These are phyloP conservation scores for Nidula microcarpa DNA, from an alignment of 768 basidiomycete species.

Conservation along the genomic window DNA sequence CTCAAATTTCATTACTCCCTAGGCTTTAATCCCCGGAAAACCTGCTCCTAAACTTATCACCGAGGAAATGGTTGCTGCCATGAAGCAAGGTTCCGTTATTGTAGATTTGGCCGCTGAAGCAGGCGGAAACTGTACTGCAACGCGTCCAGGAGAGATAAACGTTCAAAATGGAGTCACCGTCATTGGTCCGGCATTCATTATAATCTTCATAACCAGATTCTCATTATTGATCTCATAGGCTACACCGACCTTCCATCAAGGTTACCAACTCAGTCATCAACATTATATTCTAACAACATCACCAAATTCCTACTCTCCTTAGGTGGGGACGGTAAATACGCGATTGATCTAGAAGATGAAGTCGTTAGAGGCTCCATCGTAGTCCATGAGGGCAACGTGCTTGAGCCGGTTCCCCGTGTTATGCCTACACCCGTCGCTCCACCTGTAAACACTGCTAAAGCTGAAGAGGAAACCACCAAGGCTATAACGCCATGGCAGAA, in stretches of 20 bases:
- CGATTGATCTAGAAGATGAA: constrained; percentile 75
- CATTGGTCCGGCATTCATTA: constrained; percentile 48
- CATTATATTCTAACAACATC: constrained; percentile 88
- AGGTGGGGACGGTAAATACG: constrained; percentile 58
- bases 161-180: constrained; percentile 77
- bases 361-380: constrained; percentile 81
- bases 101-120: constrained; percentile 87
- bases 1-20: background rate
- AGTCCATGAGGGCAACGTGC: constrained; percentile 59
- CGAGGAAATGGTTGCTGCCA: constrained; percentile 82
- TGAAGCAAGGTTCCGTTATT: constrained; percentile 89
- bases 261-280: constrained; percentile 85
- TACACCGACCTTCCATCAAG: constrained; percentile 87
- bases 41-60: constrained; percentile 85
- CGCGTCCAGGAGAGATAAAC: constrained; percentile 69
- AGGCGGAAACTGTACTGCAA: constrained; percentile 87
- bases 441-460: constrained; percentile 44
- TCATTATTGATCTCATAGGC: constrained; percentile 33
- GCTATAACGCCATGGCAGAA: constrained; percentile 89
- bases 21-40: constrained; percentile 85
- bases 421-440: constrained; percentile 59
- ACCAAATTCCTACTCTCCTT: constrained; percentile 86
- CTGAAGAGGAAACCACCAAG: constrained; percentile 40
- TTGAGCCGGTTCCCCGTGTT: constrained; percentile 67
- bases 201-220: background rate